These are phyloP conservation scores for Triticum monococcum DNA, from an alignment of 176 grass and related monocot genomes.

Conservation along the genomic window DNA sequence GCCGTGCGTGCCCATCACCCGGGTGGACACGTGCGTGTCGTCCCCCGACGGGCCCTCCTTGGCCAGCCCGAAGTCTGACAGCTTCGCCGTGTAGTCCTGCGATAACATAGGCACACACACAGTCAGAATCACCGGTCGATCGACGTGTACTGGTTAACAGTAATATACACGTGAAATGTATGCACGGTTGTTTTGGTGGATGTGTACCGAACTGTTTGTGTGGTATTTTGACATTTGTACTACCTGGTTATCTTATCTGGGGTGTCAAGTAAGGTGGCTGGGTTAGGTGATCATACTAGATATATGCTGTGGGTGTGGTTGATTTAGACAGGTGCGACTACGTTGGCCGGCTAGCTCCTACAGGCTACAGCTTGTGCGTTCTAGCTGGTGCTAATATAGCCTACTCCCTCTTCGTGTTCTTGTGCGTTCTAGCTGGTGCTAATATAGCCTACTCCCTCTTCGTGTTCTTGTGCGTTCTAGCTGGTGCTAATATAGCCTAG, in stretches of 20 bases:
- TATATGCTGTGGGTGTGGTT: neutral
- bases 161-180: too few relatives aligned
- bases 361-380: neutral
- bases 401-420: neutral
- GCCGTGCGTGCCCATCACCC: slow-evolving; percentile 90
- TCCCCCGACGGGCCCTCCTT: slow-evolving; percentile 85
- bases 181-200: neutral
- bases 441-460: neutral
- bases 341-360: neutral
- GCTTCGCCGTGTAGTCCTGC: slow-evolving; percentile 95
- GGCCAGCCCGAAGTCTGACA: slow-evolving; percentile 86
- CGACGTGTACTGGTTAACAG: neutral
- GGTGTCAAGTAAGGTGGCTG: neutral
- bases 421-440: too few relatives aligned
- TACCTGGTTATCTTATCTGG: neutral
- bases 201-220: neutral
- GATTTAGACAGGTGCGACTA: neutral
- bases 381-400: neutral
- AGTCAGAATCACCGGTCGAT: neutral
- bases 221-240: neutral
- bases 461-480: too few relatives aligned
- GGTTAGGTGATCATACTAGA: neutral
- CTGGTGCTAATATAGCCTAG: neutral
- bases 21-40: slow-evolving; percentile 68
- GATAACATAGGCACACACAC: neutral